Evolutionary conservation across 345 rosid genomes (phyloP).

Genomic region (Euphorbia pulcherrima): DNA sequence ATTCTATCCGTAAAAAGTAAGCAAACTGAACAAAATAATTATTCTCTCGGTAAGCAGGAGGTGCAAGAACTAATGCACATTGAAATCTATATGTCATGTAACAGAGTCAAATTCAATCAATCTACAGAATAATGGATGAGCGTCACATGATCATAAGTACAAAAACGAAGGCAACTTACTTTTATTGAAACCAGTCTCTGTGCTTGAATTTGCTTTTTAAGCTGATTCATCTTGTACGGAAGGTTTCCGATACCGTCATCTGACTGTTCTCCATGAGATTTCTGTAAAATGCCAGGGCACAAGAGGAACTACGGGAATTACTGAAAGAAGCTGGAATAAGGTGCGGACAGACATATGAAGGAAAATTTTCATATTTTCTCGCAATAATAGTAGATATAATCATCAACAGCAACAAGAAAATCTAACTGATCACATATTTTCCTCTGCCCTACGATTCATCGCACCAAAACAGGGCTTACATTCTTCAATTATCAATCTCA

Average conservation of each 20-base stretch:
- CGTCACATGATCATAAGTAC: not conserved
- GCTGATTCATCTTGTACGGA: conserved; percentile 58
- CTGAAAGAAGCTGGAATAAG: not conserved
- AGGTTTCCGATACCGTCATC: conserved; percentile 49
- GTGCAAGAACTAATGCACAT: not conserved
- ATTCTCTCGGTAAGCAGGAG: not conserved
- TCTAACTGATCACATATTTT: not conserved
- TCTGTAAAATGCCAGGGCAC: conserved; percentile 36
- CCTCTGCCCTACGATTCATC: not conserved
- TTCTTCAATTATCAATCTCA: not conserved
- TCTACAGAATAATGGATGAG: not conserved
- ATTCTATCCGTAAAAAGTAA: not conserved
- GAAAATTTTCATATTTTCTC: not conserved
- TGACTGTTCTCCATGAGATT: conserved; percentile 49
- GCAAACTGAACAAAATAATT: not conserved
- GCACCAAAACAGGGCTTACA: conserved; percentile 13
- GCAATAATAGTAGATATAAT: not conserved
- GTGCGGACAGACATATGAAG: not conserved
- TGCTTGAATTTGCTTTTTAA: conserved; percentile 68
- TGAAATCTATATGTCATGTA: not conserved
- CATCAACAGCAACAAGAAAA: not conserved
- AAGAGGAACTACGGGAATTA: not conserved
- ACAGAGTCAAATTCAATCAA: not conserved
- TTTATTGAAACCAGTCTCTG: conserved; percentile 55
- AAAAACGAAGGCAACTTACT: conserved; percentile 37